Base-by-base conservation (phyloP, 495 filamentous ascomycete genomes). In the Eremomyces bilateralis region DNA sequence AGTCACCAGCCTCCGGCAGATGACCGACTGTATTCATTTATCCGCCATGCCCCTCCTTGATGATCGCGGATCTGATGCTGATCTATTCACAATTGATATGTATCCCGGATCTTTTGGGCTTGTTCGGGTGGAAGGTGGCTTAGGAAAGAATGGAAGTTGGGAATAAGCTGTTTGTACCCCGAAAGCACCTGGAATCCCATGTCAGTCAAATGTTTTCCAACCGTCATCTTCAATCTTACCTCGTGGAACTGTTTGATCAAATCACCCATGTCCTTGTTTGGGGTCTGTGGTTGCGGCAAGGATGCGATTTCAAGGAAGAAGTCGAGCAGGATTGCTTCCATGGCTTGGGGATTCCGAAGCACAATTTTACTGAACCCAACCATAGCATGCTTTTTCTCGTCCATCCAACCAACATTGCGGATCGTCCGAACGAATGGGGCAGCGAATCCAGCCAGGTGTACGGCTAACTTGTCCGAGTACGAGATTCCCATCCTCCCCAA, bases 311-410 rank as follows among this genome's bases (percentile, higher is more conserved):
- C 54, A n/a, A 28, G 15, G 54, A 95, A 91, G 51, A 83, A 91
- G 12, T 76, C 73, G 31, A 69, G 61, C 17, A 99, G 60, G 38
- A 71, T 76, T 29, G 71, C 68, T 54, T 93, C 85, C 72, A 95
- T 90, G 2, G 83, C 80, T 51, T 80, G 69, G 2, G 88, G 90
- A 43, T 95, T 94, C 51, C 67, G 65, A 39, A 80, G 69, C 3
- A 94, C 77, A 37, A 85, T 69, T 38, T 76, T 61, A 38, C 75
- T 76, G 58, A 97, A 93, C 0, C 88, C 88, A 41, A 80, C 66
- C 53, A 94, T 76, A 1, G 90, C 85, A 13, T 84, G 82, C 0
- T 76, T 81, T 58, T 95, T 97, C 57, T 99, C 88, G 36, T 91
- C 79, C 8, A 84, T 85, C 44, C 76, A 76, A 31, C 82, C 76